Evolutionary conservation across 768 basidiomycete species (phyloP), one percentile per base, ranked within the genome.

Genomic region (Sarcomyxa edulis): DNA sequence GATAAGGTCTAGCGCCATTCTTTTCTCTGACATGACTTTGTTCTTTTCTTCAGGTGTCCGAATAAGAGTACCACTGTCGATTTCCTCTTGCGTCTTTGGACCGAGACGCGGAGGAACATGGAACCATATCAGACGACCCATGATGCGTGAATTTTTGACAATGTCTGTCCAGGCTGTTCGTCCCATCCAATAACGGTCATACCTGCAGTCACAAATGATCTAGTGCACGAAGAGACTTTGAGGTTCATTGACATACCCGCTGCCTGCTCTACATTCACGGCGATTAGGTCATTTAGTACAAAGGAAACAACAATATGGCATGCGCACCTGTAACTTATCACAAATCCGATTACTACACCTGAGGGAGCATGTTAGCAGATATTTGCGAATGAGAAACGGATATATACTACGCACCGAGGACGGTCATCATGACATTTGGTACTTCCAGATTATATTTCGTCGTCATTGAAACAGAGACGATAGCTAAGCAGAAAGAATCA

Each of bases 101-200:
- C 62, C 56, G 2, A 75, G 46, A 10, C 70, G 63, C 8, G 68
- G 69, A 2, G 78, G 80, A 10, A 76, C 67, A 47, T 81, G 77
- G 46, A 75, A 76, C 80, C 78, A 81, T 22, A 79, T 63, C 5
- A 82, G 58, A 11, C 79, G 68, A 5, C 67, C 56, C 39, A 78
- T 58, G 0, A 71, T 69, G 12, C 76, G 61, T 3, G 68, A 49
- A 34, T 70, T 73, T 23, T 68, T 64, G 2, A 76, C 71, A 14
- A 80, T 59, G 42, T 81, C 77, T 3, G 72, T 70, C 78, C 78
- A 80, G 14, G 61, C 66, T 0, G 64, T 65, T 8, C 75, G 59
- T 15, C 78, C 71, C 59, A 72, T 65, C 71, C 74, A 80, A 47
- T 80, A 81, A n/a, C 76, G 67, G 44, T 80, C 77, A 46, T 80